Percentiles rank a stretch among this genome's conserved stretches.
Evolutionary conservation across 164 flowering plant genomes (phyloP).

Genomic region (Nymphaea thermarum): DNA sequence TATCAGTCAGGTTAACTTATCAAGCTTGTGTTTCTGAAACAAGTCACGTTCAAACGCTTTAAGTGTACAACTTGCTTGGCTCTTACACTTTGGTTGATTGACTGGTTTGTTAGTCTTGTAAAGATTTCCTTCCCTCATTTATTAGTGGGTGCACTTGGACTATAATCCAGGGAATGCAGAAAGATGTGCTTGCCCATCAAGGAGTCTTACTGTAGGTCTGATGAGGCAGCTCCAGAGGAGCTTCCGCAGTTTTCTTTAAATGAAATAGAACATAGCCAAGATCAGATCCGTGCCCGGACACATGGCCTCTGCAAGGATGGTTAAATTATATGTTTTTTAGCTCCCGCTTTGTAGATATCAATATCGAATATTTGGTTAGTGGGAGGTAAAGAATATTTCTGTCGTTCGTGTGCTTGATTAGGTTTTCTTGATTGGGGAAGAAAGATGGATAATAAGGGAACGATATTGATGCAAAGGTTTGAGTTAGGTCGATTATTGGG

Average conservation of each 20-base stretch:
- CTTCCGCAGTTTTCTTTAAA: conserved; percentile 14
- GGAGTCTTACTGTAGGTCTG: conserved; percentile 8
- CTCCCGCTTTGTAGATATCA: conserved; percentile 9
- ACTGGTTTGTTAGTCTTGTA: not conserved
- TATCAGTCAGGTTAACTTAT: too few species aligned
- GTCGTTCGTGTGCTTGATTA: not conserved
- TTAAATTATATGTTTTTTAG: conserved; percentile 12
- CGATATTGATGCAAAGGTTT: conserved; percentile 51
- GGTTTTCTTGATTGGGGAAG: not conserved
- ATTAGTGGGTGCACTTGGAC: not conserved
- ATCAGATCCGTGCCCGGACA: conserved; percentile 4
- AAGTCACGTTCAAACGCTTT: not conserved
- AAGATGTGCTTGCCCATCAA: conserved; percentile 36
- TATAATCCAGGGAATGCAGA: conserved; percentile 42
- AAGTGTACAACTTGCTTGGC: not conserved
- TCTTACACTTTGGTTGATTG: not conserved
- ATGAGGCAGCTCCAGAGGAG: conserved; percentile 6
- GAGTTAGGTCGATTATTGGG: conserved; percentile 76
- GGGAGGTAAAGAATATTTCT: conserved; percentile 1
- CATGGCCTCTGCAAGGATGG: conserved; percentile 26
- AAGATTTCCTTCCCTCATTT: not conserved
- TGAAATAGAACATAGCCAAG: conserved; percentile 15
- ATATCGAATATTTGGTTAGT: conserved; percentile 5
- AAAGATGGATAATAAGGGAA: conserved; percentile 45
- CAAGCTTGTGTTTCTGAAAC: not conserved